Base-by-base conservation (phyloP, 225 moss, liverwort and hornwort genomes). In the Rhytidiadelphus loreus region DNA sequence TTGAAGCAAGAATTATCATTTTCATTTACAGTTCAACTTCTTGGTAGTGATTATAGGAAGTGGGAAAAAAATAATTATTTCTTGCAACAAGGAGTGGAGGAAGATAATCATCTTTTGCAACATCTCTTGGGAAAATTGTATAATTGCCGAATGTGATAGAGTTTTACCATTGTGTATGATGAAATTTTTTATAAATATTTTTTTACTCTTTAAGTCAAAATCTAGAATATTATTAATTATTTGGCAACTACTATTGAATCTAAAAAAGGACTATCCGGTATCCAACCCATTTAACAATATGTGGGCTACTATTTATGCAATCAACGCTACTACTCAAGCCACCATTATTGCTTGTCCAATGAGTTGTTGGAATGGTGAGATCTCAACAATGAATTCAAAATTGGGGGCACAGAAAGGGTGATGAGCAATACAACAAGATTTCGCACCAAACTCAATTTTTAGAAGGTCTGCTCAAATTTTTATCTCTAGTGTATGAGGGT, bases 401-500 rank as follows among this genome's bases (percentile, higher is more conserved):
- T 69, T 69, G 0, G 19, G 4, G 13, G 24, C 4, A 23, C 0
- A 2, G 1, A n/a, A 13, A 68, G 7, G n/a, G 5, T 37, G 8
- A 20, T 37, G 66, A 66, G 6, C 12, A 66, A 37, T n/a, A 12
- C 2, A 3, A n/a, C 1, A n/a, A 7, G 68, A 7, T n/a, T 68
- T 1, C 2, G 0, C n/a, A 7, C 22, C 7, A 22, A 68, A 6
- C 5, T 68, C 21, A 37, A 37, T 66, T n/a, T 60, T 12, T 11
- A 37, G 21, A 65, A 4, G 22, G 69, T 7, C 0, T 1, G 0
- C 7, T 69, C 3, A 23, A 39, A 69, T 12, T 39, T 39, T 39
- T 23, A 4, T 39, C 21, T 0, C 5, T 21, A 1, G 6, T 3
- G 0, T 35, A 9, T 37, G 19, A 69, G 0, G 13, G 7, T n/a